Evolutionary conservation across 345 rosid species (phyloP), one percentile per base, ranked within the genome.

Genomic region (Salix caprea): DNA sequence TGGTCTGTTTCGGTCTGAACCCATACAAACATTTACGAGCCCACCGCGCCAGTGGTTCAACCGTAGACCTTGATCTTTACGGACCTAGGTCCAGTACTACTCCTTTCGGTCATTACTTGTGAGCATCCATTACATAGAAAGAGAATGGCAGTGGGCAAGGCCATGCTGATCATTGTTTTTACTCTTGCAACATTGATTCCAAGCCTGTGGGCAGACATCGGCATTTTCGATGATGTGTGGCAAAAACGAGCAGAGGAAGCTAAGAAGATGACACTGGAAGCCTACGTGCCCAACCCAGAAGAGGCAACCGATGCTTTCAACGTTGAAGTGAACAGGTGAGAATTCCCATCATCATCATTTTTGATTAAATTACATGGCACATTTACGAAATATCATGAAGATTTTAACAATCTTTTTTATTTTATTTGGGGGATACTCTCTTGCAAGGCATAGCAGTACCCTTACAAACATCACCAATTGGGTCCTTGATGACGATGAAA

Each of bases 161-260:
- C 77, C 28, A 39, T 7, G 40, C 24, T 81, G 74, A 37, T 83
- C n/a, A 68, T 88, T 19, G 39, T 85, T 34, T 58, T 83, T 11
- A 66, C 61, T 30, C 65, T 82, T 9, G 87, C 77, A 7, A 32
- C 79, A 66, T 46, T 70, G 19, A 68, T 83, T 7, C 83, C 84
- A 16, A n/a, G 65, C 34, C 74, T 86, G 21, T 16, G 19, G 10
- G 89, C 88, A 1, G 32, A 72, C 36, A 73, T 80, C 16, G 84
- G 62, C 1, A 21, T 69, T 7, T 80, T 39, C 50, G 91, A 87
- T 32, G 84, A 81, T 10, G 80, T 81, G 12, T 87, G 92, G 90
- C 37, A 69, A 68, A 52, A 77, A 18, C 78, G 90, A 13, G 85
- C 82, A 0, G 79, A 82, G 34, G 79, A 83, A 44, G 84, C 92